A percentile compares a stretch with the other conserved stretches of the same genome.
These are phyloP conservation scores for Pholiota microspora DNA, from an alignment of 768 basidiomycete genomes.

Conservation along the genomic window DNA sequence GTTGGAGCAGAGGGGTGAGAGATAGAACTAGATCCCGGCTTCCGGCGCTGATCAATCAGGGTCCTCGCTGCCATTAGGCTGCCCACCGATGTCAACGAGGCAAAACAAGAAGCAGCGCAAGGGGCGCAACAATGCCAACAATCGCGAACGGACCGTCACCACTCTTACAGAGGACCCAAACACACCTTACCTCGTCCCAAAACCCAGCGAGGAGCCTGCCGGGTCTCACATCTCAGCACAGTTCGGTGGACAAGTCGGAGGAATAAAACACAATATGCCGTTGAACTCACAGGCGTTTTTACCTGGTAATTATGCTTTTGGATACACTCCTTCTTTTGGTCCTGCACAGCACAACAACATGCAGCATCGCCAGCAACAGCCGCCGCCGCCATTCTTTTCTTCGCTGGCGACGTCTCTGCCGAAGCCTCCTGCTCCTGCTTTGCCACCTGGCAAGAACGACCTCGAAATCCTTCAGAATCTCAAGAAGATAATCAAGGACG, in stretches of 20 bases:
- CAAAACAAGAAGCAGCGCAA: constrained; percentile 63
- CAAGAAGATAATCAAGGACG: constrained; percentile 67
- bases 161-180: constrained; percentile 62
- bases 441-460: constrained; percentile 60
- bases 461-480: constrained; percentile 74
- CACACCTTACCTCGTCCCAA: constrained; percentile 50
- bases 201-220: constrained; percentile 49
- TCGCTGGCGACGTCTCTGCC: constrained; percentile 18
- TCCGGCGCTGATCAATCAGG: constrained; percentile 20
- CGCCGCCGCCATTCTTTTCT: constrained; percentile 21
- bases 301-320: constrained; percentile 35
- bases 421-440: constrained; percentile 11
- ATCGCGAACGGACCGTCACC: constrained; percentile 67
- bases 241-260: constrained; percentile 20
- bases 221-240: constrained; percentile 34
- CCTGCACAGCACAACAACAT: constrained; percentile 25
- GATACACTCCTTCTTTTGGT: constrained; percentile 30
- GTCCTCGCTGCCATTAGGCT: constrained; percentile 18
- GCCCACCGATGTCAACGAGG: constrained; percentile 46
- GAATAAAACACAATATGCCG: constrained; percentile 23
- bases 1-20: constrained; percentile 47
- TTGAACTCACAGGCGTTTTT: constrained; percentile 28
- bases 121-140: constrained; percentile 48
- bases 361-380: constrained; percentile 27
- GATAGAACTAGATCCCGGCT: neutral